phyloP scores from a whole-genome alignment of 2,329 filamentous ascomycete genomes.

The Ophiognomonia clavigignenti-juglandacearum region DNA sequence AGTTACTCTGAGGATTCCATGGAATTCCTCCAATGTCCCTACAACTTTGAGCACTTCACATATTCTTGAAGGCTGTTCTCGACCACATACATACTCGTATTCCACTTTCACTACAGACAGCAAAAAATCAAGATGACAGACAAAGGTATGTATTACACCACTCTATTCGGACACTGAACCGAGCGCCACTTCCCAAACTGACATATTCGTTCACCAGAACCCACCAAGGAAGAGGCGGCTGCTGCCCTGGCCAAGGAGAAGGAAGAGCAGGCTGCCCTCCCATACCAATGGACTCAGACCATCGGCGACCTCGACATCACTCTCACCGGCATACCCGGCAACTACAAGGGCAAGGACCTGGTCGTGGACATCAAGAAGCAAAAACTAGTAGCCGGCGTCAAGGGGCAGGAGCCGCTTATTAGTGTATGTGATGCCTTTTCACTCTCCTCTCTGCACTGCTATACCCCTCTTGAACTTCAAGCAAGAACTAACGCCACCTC shows the following conservation, averaged over 20 bases:
- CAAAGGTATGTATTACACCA: slow-evolving; percentile 27
- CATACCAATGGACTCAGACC: slow-evolving; percentile 96
- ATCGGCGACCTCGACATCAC: slow-evolving; percentile 83
- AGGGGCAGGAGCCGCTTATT: slow-evolving; percentile 82
- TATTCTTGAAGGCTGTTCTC: not conserved
- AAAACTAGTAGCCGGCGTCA: slow-evolving; percentile 73
- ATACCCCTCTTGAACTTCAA: not conserved
- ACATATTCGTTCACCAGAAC: slow-evolving; percentile 35
- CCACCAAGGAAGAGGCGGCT: slow-evolving; percentile 50
- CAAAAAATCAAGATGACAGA: slow-evolving; percentile 33
- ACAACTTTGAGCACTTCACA: slow-evolving; percentile 9
- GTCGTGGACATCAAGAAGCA: slow-evolving; percentile 78
- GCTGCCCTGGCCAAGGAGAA: slow-evolving; percentile 66
- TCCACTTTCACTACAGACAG: too few relatives aligned
- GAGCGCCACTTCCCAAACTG: slow-evolving; percentile 10
- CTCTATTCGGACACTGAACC: too few relatives aligned
- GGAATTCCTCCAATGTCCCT: slow-evolving; percentile 15
- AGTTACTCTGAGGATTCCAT: not conserved
- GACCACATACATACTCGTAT: slow-evolving; percentile 27
- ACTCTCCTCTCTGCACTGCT: not conserved
- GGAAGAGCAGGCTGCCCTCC: slow-evolving; percentile 83
- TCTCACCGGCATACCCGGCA: slow-evolving; percentile 66
- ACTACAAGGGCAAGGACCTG: slow-evolving; percentile 79
- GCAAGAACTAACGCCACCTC: not conserved
- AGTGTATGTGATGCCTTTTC: slow-evolving; percentile 47